Percentiles rank a stretch among this genome's conserved stretches.
phyloP scores from a whole-genome alignment of 345 rosid genomes.

The Eucalyptus curtisii region DNA sequence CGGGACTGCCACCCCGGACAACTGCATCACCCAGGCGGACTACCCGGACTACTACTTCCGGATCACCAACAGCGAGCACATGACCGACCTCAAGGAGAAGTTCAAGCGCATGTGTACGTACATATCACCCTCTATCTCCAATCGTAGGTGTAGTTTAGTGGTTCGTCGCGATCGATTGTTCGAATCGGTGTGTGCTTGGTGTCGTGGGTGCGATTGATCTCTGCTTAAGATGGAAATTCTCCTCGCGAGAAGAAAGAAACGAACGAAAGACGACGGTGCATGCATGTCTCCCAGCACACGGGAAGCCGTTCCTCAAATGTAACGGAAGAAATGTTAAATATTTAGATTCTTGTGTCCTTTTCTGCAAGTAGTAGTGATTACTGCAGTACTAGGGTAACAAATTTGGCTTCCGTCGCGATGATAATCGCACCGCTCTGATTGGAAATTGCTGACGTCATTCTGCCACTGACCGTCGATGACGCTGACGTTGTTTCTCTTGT shows the following conservation, averaged over 20 bases:
- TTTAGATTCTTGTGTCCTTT: not conserved
- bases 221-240: not conserved
- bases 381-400: not conserved
- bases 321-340: not conserved
- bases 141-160: not conserved
- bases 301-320: not conserved
- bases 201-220: not conserved
- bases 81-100: conserved; percentile 63
- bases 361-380: not conserved
- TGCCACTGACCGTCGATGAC: not conserved
- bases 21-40: conserved; percentile 40
- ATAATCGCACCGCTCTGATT: not conserved
- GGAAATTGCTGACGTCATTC: not conserved
- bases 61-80: conserved; percentile 61
- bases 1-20: conserved; percentile 55
- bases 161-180: not conserved
- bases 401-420: not conserved
- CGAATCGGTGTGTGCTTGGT: not conserved
- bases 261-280: not conserved
- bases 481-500: not conserved
- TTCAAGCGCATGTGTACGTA: conserved; percentile 67
- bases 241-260: not conserved
- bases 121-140: not conserved
- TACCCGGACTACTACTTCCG: conserved; percentile 63
- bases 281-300: not conserved